Conservation (phyloP, 108 stramenopile species). For the Hondaea fermentalgiana region DNA sequence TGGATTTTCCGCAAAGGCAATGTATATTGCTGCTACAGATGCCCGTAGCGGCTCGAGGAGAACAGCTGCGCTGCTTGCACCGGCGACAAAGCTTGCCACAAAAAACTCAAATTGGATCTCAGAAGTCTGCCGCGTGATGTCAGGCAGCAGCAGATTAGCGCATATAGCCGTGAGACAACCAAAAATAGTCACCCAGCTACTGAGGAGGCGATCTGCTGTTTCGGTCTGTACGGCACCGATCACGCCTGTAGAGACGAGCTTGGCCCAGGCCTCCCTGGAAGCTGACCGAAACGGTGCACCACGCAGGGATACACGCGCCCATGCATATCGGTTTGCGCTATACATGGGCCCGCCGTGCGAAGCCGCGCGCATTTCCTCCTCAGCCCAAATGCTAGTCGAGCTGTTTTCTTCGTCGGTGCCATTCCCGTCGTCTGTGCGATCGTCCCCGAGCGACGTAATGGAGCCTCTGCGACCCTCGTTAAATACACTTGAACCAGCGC, state of each 20-base stretch:
- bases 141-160: neutral
- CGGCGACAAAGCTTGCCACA: neutral
- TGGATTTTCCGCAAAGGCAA: neutral
- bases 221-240: neutral
- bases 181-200: neutral
- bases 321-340: neutral
- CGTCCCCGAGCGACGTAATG: too few species aligned
- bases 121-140: neutral
- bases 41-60: slow-evolving; percentile 6
- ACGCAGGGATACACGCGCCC: neutral
- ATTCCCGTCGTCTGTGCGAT: neutral
- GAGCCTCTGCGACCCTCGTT: too few species aligned
- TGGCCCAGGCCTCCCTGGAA: neutral
- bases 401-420: neutral
- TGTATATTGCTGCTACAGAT: neutral
- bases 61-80: neutral
- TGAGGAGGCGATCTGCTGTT: neutral
- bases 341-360: neutral
- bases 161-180: neutral
- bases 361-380: neutral
- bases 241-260: neutral
- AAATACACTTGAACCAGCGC: too few species aligned
- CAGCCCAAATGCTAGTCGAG: neutral
- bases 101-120: neutral
- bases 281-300: neutral